Base-by-base conservation (phyloP, 495 filamentous ascomycete genomes). In the Trichoderma virens region DNA sequence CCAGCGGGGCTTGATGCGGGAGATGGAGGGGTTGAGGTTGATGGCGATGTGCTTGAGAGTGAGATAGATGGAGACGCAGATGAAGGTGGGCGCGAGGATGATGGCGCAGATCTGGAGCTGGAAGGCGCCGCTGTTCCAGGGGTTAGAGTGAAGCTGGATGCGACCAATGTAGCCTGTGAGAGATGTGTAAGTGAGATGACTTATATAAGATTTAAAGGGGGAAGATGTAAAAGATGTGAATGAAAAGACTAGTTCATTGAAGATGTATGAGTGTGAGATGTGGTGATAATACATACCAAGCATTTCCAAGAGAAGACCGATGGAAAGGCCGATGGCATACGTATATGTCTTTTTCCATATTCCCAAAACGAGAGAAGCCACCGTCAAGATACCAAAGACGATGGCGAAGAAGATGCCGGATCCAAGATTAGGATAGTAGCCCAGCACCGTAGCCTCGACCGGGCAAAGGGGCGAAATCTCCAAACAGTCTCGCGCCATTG, bases 71-170 rank as follows among this genome's bases (percentile, higher is more conserved):
- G 83, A 83, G 13, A 86, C 83, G 45, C 86, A 83, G 69, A 89
- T 71, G 39, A 89, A 84, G 30, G 86, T 87, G 0, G 87, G 87
- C 5, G 82, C 83, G 5, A 89, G 80, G 63, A 88, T 83, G 68
- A 90, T 77, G 70, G 85, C 85, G 70, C 83, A 82, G 67, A 90
- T 88, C 59, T 90, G 86, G 34, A 86, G 80, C 70, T 89, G 80
- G 71, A 89, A 90, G 9, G 82, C 85, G 61, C 69, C 63, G 0
- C 71, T 66, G 68, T 80, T 76, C 84, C 83, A 89, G 0, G 86
- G 85, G 72, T 90, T 90, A 60, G 68, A 38, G 71, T 83, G 68
- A 67, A 90, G 80, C 6, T 83, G 71, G 39, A 88, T 74, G 39
- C 86, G 82, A 25, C 85, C 84, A 14, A 82, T 74, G 71, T 90